Percentiles rank a stretch among this genome's conserved stretches.
Evolutionary conservation across 768 basidiomycete genomes (phyloP).

Genomic region (Lactarius pseudohatsudake): DNA sequence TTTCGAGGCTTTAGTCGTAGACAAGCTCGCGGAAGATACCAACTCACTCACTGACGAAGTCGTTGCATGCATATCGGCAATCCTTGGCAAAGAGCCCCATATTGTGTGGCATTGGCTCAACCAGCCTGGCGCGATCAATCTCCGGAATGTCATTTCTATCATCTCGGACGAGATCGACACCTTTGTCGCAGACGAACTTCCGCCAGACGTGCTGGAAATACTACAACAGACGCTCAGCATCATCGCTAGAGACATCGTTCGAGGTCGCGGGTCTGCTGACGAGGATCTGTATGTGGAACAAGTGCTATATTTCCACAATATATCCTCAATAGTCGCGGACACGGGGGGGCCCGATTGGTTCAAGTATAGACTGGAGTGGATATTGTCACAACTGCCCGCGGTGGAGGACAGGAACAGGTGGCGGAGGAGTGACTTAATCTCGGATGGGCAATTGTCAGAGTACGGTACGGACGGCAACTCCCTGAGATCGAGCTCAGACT

Average conservation of each 20-base stretch:
- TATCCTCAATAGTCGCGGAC: neutral
- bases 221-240: neutral
- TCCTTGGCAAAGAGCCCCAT: neutral
- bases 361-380: neutral
- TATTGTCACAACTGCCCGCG: neutral
- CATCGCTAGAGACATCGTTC: neutral
- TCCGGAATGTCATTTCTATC: neutral
- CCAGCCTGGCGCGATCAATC: neutral
- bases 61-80: neutral
- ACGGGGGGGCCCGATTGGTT: neutral
- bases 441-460: neutral
- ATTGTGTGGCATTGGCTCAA: neutral
- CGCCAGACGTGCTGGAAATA: neutral
- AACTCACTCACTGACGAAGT: neutral
- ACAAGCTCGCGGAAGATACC: neutral
- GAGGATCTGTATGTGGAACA: neutral
- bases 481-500: neutral
- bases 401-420: neutral
- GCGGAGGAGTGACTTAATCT: neutral
- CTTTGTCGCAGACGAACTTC: neutral
- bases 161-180: neutral
- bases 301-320: neutral
- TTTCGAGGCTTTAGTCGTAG: neutral
- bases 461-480: neutral
- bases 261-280: neutral